Base-by-base conservation (phyloP, 805 yeast genomes). In the Yamadazyma ubonensis region DNA sequence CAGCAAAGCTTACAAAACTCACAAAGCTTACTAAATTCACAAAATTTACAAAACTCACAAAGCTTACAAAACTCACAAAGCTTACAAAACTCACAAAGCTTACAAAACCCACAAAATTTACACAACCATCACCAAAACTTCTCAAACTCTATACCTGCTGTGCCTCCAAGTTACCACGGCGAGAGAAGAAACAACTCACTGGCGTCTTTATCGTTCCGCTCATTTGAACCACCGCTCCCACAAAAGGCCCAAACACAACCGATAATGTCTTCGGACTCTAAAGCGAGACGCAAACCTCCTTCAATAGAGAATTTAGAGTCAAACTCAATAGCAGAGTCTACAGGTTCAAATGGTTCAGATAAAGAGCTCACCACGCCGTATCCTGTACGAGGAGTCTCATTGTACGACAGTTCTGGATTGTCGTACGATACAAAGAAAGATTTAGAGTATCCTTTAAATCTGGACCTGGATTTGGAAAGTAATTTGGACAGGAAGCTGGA, bases 301-400 rank as follows among this genome's bases (percentile, higher is more conserved):
- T 23, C 26, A 23, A 10, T 23, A 6, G 4, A 4, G 26, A 6
- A 12, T 6, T 12, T 23, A 23, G 4, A 30, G 22, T 19, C 26
- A 4, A 23, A 4, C n/a, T 12, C 9, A 9, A 18, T 18, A 6
- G 35, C 18, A 7, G 14, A 20, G 12, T 22, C 35, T 21, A 20
- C n/a, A n/a, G 35, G 11, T n/a, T 22, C 35, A 7, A 6, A 21
- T 23, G 26, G n/a, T 23, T 8, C 23, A 4, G 19, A 17, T 8
- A 30, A 19, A 17, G 22, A 27, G 9, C 5, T 17, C 15, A 12
- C 29, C 6, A 31, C 57, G 2, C 67, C 67, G 2, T 62, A 62
- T 38, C 68, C 68, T 1, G 46, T 61, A 3, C 43, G 68, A 35
- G 65, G 65, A 6, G 48, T 61, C 4, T 59, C 67, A 5, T 44